These are phyloP conservation scores for Pythium phragmiticola DNA, from an alignment of 352 stramenopile genomes.

Conservation along the genomic window DNA sequence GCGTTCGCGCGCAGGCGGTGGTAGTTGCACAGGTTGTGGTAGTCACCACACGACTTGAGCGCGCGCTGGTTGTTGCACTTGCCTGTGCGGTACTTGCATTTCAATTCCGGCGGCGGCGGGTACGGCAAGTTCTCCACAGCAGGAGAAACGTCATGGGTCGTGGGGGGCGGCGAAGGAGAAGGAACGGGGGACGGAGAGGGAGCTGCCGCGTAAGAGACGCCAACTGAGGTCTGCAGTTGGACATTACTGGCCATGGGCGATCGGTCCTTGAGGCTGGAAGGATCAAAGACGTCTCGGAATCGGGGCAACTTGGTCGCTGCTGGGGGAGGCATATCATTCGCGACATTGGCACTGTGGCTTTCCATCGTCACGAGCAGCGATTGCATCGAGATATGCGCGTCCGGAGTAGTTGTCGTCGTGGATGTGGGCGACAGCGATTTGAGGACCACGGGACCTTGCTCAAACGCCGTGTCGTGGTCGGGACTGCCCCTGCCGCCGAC, in stretches of 20 bases:
- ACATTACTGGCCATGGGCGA: background rate
- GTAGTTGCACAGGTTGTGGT: constrained; percentile 85
- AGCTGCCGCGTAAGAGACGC: constrained; percentile 4
- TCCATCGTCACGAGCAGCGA: constrained; percentile 67
- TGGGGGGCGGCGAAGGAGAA: constrained; percentile 26
- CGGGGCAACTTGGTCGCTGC: constrained; percentile 44
- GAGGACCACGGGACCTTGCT: background rate
- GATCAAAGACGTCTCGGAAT: constrained; percentile 66
- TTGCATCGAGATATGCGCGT: constrained; percentile 61
- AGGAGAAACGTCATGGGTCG: background rate
- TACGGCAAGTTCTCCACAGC: constrained; percentile 17
- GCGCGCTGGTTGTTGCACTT: constrained; percentile 73
- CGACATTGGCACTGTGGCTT: constrained; percentile 46
- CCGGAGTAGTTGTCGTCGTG: background rate
- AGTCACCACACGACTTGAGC: constrained; percentile 75
- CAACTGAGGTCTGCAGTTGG: constrained; percentile 2
- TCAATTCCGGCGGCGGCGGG: constrained; percentile 37
- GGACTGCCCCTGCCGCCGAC: constrained; percentile 15
- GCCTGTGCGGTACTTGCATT: constrained; percentile 83
- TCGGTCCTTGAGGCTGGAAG: constrained; percentile 6
- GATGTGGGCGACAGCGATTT: constrained; percentile 6
- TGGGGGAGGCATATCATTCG: background rate
- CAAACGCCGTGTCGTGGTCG: constrained; percentile 8
- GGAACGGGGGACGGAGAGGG: constrained; percentile 1
- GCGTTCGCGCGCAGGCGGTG: constrained; percentile 75